These are phyloP conservation scores for Thalassiosira profunda DNA, from an alignment of 108 stramenopile species.

Conservation along the genomic window DNA sequence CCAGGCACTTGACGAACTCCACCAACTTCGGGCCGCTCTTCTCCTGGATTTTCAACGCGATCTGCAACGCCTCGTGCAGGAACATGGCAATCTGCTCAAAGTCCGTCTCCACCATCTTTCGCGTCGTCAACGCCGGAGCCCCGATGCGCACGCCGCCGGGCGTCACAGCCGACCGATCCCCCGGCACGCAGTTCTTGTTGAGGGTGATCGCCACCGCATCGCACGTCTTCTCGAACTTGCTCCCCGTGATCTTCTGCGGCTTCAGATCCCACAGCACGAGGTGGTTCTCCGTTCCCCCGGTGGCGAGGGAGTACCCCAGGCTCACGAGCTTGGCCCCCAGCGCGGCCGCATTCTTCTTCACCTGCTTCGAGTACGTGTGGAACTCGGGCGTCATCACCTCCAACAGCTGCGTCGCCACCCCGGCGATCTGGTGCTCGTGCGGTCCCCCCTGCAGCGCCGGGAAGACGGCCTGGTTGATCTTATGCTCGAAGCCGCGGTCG, in stretches of 20 bases:
- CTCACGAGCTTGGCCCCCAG: constrained; percentile 84
- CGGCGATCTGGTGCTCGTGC: constrained; percentile 99
- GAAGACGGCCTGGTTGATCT: constrained; percentile 99
- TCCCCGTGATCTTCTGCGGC: constrained; percentile 95
- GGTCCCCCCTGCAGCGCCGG: constrained; percentile 99
- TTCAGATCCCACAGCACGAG: constrained; percentile 99
- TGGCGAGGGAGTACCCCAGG: constrained; percentile 95
- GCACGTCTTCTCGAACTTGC: constrained; percentile 99
- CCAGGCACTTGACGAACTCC: constrained; percentile 89
- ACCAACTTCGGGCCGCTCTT: constrained; percentile 90
- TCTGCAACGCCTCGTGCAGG: constrained; percentile 89
- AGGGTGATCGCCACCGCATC: constrained; percentile 98
- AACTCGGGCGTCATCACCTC: constrained; percentile 97
- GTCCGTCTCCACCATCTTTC: constrained; percentile 93
- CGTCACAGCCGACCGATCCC: constrained; percentile 98
- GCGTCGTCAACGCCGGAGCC: constrained; percentile 92
- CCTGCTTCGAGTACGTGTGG: constrained; percentile 94
- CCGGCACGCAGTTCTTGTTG: constrained; percentile 99
- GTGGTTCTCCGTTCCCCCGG: constrained; percentile 99
- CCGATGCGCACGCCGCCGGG: constrained; percentile 99
- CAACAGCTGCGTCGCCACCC: constrained; percentile 98
- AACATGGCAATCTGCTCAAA: constrained; percentile 97
- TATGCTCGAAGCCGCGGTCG: constrained; percentile 94
- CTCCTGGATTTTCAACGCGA: constrained; percentile 92
- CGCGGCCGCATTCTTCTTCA: constrained; percentile 95